Conservation (phyloP, 164 flowering plant genomes). For the Annona cherimola region DNA sequence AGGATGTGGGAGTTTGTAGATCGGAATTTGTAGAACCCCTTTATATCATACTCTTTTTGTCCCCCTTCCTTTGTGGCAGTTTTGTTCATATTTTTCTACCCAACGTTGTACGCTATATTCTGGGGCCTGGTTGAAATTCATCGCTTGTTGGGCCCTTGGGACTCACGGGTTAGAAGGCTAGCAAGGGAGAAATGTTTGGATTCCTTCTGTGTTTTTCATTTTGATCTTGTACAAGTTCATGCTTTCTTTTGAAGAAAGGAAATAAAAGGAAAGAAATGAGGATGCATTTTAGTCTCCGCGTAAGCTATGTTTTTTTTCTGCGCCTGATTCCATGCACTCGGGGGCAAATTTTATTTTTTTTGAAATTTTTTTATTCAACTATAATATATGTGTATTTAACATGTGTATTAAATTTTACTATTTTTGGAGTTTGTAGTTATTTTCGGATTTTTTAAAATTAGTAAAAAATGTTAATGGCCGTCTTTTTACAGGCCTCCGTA, state of each 20-base stretch:
- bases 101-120: background rate
- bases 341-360: too few species aligned
- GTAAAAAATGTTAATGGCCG: too few species aligned
- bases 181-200: background rate
- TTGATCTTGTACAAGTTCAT: background rate
- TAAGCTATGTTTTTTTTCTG: too few species aligned
- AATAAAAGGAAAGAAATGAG: background rate
- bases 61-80: background rate
- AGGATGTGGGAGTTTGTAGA: slow-evolving; percentile 85
- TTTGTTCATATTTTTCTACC: background rate
- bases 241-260: too few species aligned
- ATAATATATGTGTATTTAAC: too few species aligned
- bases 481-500: too few species aligned
- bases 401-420: too few species aligned
- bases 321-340: too few species aligned
- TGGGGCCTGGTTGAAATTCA: background rate
- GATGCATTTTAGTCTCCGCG: background rate
- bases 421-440: too few species aligned
- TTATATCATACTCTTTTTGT: background rate
- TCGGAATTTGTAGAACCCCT: slow-evolving; percentile 44
- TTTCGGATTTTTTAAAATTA: too few species aligned
- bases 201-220: background rate
- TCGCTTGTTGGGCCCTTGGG: background rate
- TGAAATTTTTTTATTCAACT: too few species aligned
- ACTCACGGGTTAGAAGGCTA: background rate